Evolutionary conservation across 306 rosid species (phyloP), one percentile per base, ranked within the genome.

Genomic region (Sindora glabra): DNA sequence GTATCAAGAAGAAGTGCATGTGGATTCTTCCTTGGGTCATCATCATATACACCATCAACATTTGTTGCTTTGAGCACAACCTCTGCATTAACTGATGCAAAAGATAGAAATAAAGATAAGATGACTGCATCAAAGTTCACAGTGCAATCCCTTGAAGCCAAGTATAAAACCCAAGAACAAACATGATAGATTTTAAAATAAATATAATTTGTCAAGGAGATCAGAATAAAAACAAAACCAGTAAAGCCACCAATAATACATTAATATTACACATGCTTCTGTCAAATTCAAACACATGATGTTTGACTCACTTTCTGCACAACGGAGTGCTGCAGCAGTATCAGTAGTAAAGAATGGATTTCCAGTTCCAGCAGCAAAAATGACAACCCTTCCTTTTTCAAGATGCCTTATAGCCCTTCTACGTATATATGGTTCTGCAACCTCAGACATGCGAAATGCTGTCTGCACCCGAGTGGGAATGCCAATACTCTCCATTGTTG

Each of bases 401-500:
- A 92, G 65, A 80, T 92, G 99, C 77, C 99, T 72, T 51, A 92
- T 80, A 40, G 99, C 99, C 76, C 99, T 81, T 47, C 99, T 86
- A 41, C 99, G 96, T 46, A 92, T 92, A 48, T 92, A 92, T 51
- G 98, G 98, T 62, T 92, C 98, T 45, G 98, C 98, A 55, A 88
- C 95, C 85, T 92, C 99, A 1, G 99, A 81, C 95, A 92, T 92
- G 6, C 95, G 86, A 62, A 92, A 92, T 23, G 99, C 99, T 29
- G 99, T 92, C 90, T 92, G 99, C 46, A 89, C 99, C 69, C 99
- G 77, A 12, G 99, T 92, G 48, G 99, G 99, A 70, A 92, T 86
- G 66, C 96, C 95, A 11, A 92, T 86, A 55, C 99, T 92, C 75
- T 92, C 99, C 99, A 89, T 92, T n/a, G 99, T 92, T 48, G 99